A percentile compares a stretch with the other conserved stretches of the same genome.
Conservation (phyloP, 768 basidiomycete species). For the Amanita exitialis region DNA sequence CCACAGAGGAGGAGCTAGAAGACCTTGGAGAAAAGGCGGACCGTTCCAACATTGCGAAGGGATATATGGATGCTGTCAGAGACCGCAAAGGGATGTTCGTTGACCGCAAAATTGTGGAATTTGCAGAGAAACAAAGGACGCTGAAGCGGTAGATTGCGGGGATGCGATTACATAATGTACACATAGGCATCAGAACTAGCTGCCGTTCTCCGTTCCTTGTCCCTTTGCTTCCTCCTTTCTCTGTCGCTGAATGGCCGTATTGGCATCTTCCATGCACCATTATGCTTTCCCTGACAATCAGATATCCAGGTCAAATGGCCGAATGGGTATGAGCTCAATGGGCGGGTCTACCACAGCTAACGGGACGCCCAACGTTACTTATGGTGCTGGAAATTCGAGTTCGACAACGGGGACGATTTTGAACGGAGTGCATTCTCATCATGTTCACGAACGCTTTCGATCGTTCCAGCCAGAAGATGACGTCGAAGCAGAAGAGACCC, state of each 20-base stretch:
- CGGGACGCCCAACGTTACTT: background rate
- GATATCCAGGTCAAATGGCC: slow-evolving; percentile 2
- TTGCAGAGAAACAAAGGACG: slow-evolving; percentile 96
- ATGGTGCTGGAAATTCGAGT: background rate
- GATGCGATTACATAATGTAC: slow-evolving; percentile 4
- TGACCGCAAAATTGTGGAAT: slow-evolving; percentile 89
- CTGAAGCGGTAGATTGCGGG: slow-evolving; percentile 41
- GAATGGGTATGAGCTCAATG: background rate
- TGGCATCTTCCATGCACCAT: slow-evolving; percentile 21
- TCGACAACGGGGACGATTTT: background rate
- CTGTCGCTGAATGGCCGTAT: slow-evolving; percentile 18
- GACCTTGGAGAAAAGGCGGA: slow-evolving; percentile 97
- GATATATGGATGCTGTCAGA: slow-evolving; percentile 85
- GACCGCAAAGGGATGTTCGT: slow-evolving; percentile 94
- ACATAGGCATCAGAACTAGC: slow-evolving; percentile 4
- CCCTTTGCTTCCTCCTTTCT: slow-evolving; percentile 7
- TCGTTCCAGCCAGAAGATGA: slow-evolving; percentile 22
- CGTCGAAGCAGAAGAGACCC: slow-evolving; percentile 41
- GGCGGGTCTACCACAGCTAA: background rate
- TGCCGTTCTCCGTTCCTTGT: slow-evolving; percentile 10
- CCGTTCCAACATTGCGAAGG: slow-evolving; percentile 84
- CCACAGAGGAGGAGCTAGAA: slow-evolving; percentile 93
- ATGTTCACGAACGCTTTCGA: background rate
- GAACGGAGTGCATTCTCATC: background rate
- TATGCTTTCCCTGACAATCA: slow-evolving; percentile 14